phyloP scores from a whole-genome alignment of 2,329 filamentous ascomycete species.

The Phyllosticta citribraziliensis region DNA sequence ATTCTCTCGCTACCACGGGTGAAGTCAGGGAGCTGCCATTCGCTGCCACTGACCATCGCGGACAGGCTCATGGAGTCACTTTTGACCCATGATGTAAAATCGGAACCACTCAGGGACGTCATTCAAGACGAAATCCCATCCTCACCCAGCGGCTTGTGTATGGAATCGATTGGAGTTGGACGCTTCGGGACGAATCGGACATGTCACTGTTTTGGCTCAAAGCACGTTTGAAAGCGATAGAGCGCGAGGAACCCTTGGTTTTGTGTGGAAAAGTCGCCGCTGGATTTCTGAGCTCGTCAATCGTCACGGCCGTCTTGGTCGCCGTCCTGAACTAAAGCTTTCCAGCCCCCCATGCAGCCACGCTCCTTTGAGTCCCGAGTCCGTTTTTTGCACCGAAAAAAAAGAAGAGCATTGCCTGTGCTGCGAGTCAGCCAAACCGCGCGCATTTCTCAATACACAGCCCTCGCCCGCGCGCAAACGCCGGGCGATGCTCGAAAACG shows the following conservation, averaged over 20 bases:
- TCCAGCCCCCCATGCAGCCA: conserved; percentile 2
- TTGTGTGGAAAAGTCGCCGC: conserved; percentile 4
- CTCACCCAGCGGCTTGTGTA: too few relatives aligned
- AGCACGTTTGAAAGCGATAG: not conserved
- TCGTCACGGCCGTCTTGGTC: conserved; percentile 4
- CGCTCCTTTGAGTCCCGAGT: conserved; percentile 4
- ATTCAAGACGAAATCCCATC: too few relatives aligned
- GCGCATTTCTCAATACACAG: not conserved
- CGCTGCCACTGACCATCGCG: too few relatives aligned
- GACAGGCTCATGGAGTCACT: too few relatives aligned
- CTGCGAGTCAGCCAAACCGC: not conserved
- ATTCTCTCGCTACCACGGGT: too few relatives aligned
- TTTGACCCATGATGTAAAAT: too few relatives aligned
- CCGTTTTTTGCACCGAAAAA: conserved; percentile 8
- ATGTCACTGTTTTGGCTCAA: not conserved
- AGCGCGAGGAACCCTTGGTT: conserved; percentile 2
- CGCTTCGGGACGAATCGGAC: not conserved
- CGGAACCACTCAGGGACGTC: too few relatives aligned
- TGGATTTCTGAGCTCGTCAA: conserved; percentile 9
- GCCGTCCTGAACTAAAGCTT: conserved; percentile 4
- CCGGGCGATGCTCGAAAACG: not conserved
- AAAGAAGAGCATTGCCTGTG: conserved; percentile 10
- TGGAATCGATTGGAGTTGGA: not conserved
- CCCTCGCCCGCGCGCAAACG: not conserved
- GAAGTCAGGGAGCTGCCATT: too few relatives aligned